Evolutionary conservation across 768 basidiomycete genomes (phyloP).

Genomic region (Termitomyces eurrhizus): DNA sequence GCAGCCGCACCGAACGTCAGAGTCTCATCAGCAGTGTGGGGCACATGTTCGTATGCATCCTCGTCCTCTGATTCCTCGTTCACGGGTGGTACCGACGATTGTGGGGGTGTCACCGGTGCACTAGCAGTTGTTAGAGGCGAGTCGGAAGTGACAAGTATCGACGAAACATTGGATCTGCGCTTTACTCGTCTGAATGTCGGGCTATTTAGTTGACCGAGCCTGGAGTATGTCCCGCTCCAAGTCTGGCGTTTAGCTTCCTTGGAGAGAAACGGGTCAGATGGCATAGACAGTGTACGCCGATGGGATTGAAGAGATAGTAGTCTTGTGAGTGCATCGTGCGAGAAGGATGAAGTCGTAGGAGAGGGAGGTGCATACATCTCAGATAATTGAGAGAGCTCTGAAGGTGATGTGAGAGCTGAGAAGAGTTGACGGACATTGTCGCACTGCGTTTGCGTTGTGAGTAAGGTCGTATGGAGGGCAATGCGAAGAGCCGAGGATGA

Average conservation of each 20-base stretch:
- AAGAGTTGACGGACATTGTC: slow-evolving; percentile 80
- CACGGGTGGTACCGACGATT: slow-evolving; percentile 13
- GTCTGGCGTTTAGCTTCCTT: slow-evolving; percentile 56
- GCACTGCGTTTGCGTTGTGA: slow-evolving; percentile 75
- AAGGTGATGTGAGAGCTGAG: slow-evolving; percentile 67
- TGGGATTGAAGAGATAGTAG: slow-evolving; percentile 42
- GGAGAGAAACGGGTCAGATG: slow-evolving; percentile 18
- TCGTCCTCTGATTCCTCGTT: slow-evolving; percentile 29
- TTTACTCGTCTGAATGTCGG: slow-evolving; percentile 46
- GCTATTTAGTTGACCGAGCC: slow-evolving; percentile 44
- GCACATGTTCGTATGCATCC: slow-evolving; percentile 15
- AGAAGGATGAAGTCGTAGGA: slow-evolving; percentile 27
- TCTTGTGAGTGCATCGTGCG: slow-evolving; percentile 7
- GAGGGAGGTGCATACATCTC: slow-evolving; percentile 90
- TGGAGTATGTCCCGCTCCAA: slow-evolving; percentile 69
- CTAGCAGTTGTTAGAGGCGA: slow-evolving; percentile 28
- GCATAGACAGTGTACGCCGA: slow-evolving; percentile 24
- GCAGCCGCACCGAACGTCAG: slow-evolving; percentile 57
- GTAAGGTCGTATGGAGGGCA: slow-evolving; percentile 67
- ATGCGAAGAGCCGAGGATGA: slow-evolving; percentile 60
- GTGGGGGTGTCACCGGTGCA: slow-evolving; percentile 29
- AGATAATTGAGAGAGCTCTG: slow-evolving; percentile 69
- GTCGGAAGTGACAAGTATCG: slow-evolving; percentile 34
- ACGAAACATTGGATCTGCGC: slow-evolving; percentile 50
- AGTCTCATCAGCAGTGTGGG: slow-evolving; percentile 15